Conservation (phyloP, 345 rosid genomes). For the Excoecaria cochinchinensis region DNA sequence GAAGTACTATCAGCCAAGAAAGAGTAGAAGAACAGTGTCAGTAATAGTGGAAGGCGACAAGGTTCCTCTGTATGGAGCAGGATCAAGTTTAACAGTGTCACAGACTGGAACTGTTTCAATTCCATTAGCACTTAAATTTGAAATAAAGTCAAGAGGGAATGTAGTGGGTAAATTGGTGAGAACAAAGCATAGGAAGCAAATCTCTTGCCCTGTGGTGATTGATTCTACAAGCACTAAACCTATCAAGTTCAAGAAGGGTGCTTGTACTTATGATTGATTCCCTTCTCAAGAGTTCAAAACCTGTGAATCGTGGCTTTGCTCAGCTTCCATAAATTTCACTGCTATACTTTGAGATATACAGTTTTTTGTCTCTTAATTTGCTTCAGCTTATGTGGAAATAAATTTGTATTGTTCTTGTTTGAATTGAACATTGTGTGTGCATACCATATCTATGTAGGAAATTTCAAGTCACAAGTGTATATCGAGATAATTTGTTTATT, state of each 20-base stretch:
- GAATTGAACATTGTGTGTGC: background rate
- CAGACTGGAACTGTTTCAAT: constrained; percentile 40
- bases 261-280: constrained; percentile 24
- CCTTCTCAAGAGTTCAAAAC: background rate
- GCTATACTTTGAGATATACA: background rate
- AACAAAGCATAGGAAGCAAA: constrained; percentile 50
- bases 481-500: background rate
- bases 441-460: no score
- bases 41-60: constrained; percentile 61
- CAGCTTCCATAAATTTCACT: background rate
- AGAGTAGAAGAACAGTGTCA: constrained; percentile 54
- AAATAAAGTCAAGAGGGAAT: constrained; percentile 56
- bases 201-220: constrained; percentile 58
- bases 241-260: constrained; percentile 46
- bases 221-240: constrained; percentile 55
- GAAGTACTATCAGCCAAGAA: constrained; percentile 68
- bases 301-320: background rate
- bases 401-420: background rate
- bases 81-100: constrained; percentile 49
- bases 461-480: background rate
- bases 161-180: constrained; percentile 83
- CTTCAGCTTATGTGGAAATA: background rate
- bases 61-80: constrained; percentile 76
- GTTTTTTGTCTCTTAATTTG: background rate
- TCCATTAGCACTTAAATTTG: constrained; percentile 54